phyloP scores from a whole-genome alignment of 305 asterid genomes.

The Lippia alba region DNA sequence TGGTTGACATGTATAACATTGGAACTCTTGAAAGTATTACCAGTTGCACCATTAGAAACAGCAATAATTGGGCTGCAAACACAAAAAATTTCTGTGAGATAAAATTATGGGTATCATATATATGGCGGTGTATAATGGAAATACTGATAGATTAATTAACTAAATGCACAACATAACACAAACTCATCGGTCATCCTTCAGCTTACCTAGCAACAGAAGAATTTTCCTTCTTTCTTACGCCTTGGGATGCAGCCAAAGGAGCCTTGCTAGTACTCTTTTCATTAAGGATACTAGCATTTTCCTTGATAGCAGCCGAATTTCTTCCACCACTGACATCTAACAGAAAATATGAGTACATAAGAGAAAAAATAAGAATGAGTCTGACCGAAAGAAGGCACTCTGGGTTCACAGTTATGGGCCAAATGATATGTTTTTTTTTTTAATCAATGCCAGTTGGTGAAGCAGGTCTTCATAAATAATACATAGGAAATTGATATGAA shows the following conservation, averaged over 20 bases:
- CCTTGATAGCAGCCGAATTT: conserved; percentile 55
- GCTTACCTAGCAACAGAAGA: conserved; percentile 60
- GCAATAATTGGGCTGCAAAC: conserved; percentile 59
- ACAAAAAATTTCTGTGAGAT: conserved; percentile 37
- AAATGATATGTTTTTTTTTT: conserved; percentile 1
- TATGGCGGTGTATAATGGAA: conserved; percentile 13
- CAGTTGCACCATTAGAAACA: conserved; percentile 58
- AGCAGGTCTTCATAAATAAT: conserved; percentile 23
- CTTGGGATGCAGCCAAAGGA: conserved; percentile 51
- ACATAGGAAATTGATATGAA: conserved; percentile 20
- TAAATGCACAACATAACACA: conserved; percentile 27
- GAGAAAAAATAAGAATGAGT: conserved; percentile 22
- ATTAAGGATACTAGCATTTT: conserved; percentile 47
- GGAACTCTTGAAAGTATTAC: conserved; percentile 47
- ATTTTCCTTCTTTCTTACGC: conserved; percentile 55
- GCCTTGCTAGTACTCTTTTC: conserved; percentile 56
- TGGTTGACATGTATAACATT: conserved; percentile 42
- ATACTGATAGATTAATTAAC: conserved; percentile 22
- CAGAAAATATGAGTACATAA: conserved; percentile 33
- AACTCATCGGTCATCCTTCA: conserved; percentile 26
- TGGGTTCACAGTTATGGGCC: conserved; percentile 15
- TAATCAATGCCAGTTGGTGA: conserved; percentile 15
- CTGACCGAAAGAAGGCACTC: conserved; percentile 22
- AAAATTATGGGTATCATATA: conserved; percentile 5
- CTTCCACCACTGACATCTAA: conserved; percentile 76